Conservation (phyloP, 208 protist genomes). For the Angomonas desouzai region DNA sequence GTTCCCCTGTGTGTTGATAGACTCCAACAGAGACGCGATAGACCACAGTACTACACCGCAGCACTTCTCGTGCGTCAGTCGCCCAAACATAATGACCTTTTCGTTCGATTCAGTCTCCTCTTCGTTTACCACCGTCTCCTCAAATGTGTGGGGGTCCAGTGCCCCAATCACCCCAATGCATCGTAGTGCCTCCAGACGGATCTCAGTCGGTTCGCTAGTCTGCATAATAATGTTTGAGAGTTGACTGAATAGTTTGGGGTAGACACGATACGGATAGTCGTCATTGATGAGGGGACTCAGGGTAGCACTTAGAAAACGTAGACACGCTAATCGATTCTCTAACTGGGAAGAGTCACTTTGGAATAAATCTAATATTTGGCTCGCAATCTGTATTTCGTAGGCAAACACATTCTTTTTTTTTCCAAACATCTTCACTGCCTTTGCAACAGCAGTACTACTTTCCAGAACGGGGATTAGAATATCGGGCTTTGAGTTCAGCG, state of each 20-base stretch:
- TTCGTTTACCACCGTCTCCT: conserved; percentile 32
- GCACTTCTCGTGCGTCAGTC: conserved; percentile 67
- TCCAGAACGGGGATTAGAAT: conserved; percentile 65
- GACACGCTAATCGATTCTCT: conserved; percentile 50
- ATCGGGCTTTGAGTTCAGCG: conserved; percentile 28
- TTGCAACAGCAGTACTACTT: conserved; percentile 67
- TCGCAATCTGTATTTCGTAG: conserved; percentile 54
- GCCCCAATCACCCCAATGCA: conserved; percentile 80
- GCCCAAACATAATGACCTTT: conserved; percentile 26
- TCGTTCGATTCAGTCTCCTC: conserved; percentile 32
- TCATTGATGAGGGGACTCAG: conserved; percentile 60
- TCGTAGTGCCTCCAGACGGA: conserved; percentile 72
- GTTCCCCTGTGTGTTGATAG: conserved; percentile 10
- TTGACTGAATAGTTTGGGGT: conserved; percentile 63
- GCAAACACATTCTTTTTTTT: conserved; percentile 34
- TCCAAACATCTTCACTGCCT: conserved; percentile 57
- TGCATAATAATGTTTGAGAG: conserved; percentile 59
- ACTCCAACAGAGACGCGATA: conserved; percentile 54
- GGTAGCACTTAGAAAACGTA: conserved; percentile 69
- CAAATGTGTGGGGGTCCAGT: conserved; percentile 73
- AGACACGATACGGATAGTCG: conserved; percentile 59
- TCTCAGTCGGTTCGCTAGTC: conserved; percentile 60
- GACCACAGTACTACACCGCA: conserved; percentile 55
- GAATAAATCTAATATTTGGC: conserved; percentile 55
- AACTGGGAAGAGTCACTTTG: conserved; percentile 52